Base-by-base conservation (phyloP, 768 basidiomycete genomes). In the Crucibulum laeve region DNA sequence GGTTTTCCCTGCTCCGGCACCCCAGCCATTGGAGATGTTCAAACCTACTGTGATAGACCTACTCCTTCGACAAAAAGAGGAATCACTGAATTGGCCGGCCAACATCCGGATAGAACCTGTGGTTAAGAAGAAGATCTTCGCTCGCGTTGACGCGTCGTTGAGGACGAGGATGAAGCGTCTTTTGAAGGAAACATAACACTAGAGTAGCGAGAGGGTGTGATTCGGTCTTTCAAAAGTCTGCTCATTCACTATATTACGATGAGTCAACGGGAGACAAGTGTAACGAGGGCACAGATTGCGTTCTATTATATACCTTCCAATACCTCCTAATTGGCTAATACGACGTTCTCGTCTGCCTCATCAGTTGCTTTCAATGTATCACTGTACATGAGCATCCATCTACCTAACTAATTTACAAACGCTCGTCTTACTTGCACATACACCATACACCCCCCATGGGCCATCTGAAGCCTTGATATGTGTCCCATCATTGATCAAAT, bases 71-170 rank as follows among this genome's bases (percentile, higher is more conserved):
- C 62, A 63, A 36, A 64, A 62, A 44, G 55, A 61, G 35, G 46
- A 50, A 14, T 61, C 66, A 22, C 50, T 58, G 3, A 38, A 45
- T 0, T 75, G 72, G 72, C 73, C 73, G 5, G 42, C 50, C n/a
- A 75, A 75, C 53, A 62, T 75, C 39, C 63, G 72, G 23, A 60
- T 75, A 32, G 73, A 75, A 49, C 69, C 65, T 8, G 62, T 66
- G 36, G 53, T 73, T 22, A 72, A 67, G 56, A 71, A 64, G 51
- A 59, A 62, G 28, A 60, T 52, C 14, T 68, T 70, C 38, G 64
- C 61, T 41, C 57, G 52, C 30, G 70, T 73, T 14, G 57, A 63
- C 39, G 62, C 68, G 2, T 63, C 65, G 35, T 51, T 70, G 13
- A 60, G 71, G 48, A 60, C 57, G 2, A 53, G 57, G 28, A 45